Conservation (phyloP, 768 basidiomycete species). For the Suillus subluteus region DNA sequence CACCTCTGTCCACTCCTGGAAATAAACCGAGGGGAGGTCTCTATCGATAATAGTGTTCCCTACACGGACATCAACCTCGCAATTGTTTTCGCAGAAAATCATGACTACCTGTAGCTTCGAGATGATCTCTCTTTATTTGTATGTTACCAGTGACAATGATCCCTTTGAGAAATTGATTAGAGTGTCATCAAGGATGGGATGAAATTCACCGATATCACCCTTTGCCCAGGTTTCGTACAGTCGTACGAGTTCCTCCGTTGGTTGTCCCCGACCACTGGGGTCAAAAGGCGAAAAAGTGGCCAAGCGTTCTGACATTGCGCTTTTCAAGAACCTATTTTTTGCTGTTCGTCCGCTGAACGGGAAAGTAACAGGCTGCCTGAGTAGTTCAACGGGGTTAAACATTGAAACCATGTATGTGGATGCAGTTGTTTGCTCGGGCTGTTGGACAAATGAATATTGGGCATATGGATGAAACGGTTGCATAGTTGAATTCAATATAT, state of each 20-base stretch:
- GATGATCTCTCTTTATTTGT: conserved; percentile 37
- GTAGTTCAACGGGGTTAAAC: conserved; percentile 20
- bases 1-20: conserved; percentile 25
- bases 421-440: neutral
- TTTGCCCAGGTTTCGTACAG: conserved; percentile 39
- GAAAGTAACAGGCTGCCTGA: conserved; percentile 31
- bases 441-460: neutral
- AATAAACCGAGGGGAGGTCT: conserved; percentile 28
- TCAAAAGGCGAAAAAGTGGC: conserved; percentile 37
- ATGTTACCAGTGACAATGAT: conserved; percentile 38
- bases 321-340: conserved; percentile 38
- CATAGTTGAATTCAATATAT: conserved; percentile 5
- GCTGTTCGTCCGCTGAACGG: conserved; percentile 34
- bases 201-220: conserved; percentile 32
- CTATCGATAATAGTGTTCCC: conserved; percentile 37
- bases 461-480: neutral
- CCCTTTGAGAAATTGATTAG: conserved; percentile 24
- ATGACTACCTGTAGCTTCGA: conserved; percentile 36
- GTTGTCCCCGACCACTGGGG: conserved; percentile 32
- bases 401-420: conserved; percentile 17
- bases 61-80: conserved; percentile 14
- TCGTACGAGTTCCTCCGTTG: conserved; percentile 37
- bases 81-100: neutral
- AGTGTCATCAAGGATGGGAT: neutral
- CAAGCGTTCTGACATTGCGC: conserved; percentile 40